Evolutionary conservation across 768 basidiomycete genomes (phyloP), one percentile per base, ranked within the genome.

Genomic region (Lactarius hatsudake): DNA sequence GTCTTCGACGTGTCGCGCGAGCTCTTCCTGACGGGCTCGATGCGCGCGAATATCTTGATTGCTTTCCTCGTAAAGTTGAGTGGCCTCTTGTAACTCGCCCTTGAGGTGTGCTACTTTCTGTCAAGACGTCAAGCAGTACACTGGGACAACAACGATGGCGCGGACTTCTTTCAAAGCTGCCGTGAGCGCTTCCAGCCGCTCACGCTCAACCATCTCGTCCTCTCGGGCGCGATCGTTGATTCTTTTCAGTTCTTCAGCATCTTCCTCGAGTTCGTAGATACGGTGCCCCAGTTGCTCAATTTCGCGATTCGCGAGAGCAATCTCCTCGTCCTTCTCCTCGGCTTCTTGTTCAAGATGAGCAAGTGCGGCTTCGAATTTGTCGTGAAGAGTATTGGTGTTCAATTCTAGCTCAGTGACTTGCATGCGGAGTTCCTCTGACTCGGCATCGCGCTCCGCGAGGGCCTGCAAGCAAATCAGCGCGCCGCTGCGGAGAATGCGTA

Each of bases 221-320:
- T 94, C 89, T 61, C 86, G 83, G 45, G 86, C 69, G 10, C 84
- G 80, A 43, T 89, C 87, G 59, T 81, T 79, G 57, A 93, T 90
- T 71, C 93, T 91, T 73, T 83, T 86, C 59, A 90, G 75, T 36
- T 85, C 81, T 68, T 96, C 93, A 62, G 88, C 85, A 73, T 94
- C 90, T 67, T 96, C 93, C 74, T 98, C 96, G 1, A 96, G 83
- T 54, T 86, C 79, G 76, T 91, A 94, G 10, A 97, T 84, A 62
- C 81, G 79, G 67, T 92, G 88, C 6, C 92, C 86, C 55, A 96
- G 84, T 66, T 83, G 86, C 73, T 94, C 88, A 28, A 96, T 87
- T 53, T 95, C 90, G 53, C 84, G 79, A 71, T 90, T 91, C 51
- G 91, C 81, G 20, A 81, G 80, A 60, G 88, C 83, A 48, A 94